Evolutionary conservation across 352 stramenopile species (phyloP).

Genomic region (Phytophthora boehmeriae): DNA sequence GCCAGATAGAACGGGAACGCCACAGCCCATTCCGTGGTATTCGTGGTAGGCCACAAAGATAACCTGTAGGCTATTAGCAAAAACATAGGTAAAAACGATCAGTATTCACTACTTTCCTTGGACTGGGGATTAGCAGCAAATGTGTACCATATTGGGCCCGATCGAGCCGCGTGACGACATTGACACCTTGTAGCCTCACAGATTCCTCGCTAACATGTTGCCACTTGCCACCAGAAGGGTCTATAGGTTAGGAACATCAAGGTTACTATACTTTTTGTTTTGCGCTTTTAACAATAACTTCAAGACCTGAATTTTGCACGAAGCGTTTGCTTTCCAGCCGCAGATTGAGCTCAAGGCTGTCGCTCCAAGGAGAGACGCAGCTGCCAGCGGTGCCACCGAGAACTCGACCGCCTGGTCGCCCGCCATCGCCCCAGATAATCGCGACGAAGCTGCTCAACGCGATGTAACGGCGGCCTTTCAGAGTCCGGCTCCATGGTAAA

Average conservation of each 20-base stretch:
- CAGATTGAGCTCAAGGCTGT: conserved; percentile 11
- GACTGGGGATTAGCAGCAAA: not conserved
- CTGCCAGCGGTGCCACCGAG: conserved; percentile 18
- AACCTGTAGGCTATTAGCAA: conserved; percentile 21
- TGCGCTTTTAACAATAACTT: no score
- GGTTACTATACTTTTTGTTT: no score
- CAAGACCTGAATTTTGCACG: not conserved
- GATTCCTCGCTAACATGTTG: conserved; percentile 18
- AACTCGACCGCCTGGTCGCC: conserved; percentile 29
- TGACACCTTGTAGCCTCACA: conserved; percentile 17
- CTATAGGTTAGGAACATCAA: not conserved
- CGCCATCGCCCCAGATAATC: conserved; percentile 22
- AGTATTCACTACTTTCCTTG: not conserved
- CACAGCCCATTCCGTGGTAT: conserved; percentile 8
- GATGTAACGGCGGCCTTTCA: conserved; percentile 23
- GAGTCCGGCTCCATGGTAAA: conserved; percentile 7
- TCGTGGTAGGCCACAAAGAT: conserved; percentile 17
- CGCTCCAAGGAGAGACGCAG: conserved; percentile 3
- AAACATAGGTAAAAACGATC: not conserved
- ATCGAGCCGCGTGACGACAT: conserved; percentile 29
- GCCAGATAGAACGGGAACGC: conserved; percentile 29
- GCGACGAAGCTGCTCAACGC: not conserved
- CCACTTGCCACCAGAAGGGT: conserved; percentile 17
- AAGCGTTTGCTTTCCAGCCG: conserved; percentile 18
- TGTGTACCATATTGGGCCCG: conserved; percentile 22